Evolutionary conservation across 768 basidiomycete genomes (phyloP).

Genomic region (Tulasnella sp.): DNA sequence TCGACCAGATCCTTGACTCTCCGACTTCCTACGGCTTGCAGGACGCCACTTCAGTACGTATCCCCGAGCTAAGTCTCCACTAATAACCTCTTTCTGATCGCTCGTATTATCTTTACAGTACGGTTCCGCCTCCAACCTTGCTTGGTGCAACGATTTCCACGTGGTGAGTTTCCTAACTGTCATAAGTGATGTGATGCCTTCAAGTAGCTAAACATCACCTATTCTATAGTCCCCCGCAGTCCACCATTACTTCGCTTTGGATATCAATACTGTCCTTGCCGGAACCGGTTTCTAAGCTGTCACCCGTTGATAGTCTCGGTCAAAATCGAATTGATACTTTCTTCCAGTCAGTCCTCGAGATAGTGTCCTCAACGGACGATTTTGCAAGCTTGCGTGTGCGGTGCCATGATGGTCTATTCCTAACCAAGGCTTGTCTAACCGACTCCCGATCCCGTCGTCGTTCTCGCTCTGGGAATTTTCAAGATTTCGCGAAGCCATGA

Average conservation of each 20-base stretch:
- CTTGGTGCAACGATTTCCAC: conserved; percentile 26
- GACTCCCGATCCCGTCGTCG: neutral
- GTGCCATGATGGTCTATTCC: neutral
- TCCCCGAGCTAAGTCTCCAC: neutral
- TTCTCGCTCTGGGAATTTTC: neutral
- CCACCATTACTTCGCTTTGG: neutral
- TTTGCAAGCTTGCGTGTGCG: too few species aligned
- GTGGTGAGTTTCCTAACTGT: conserved; percentile 8
- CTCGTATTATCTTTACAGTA: neutral
- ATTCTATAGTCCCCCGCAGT: neutral
- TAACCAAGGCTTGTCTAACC: neutral
- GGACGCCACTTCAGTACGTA: conserved; percentile 44
- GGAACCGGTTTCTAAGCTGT: conserved; percentile 5
- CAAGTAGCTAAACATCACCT: neutral
- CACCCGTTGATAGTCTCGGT: neutral
- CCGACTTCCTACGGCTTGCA: conserved; percentile 53
- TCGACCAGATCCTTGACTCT: conserved; percentile 49
- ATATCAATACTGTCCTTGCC: neutral
- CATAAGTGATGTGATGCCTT: neutral
- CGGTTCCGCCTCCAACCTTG: conserved; percentile 13
- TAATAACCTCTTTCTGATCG: neutral
- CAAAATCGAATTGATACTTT: neutral
- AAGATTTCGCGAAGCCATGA: neutral
- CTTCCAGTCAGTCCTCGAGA: neutral
- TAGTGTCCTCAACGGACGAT: neutral